Percentiles rank a stretch among this genome's conserved stretches.
phyloP scores from a whole-genome alignment of 306 rosid species.

The Quercus bicolor region DNA sequence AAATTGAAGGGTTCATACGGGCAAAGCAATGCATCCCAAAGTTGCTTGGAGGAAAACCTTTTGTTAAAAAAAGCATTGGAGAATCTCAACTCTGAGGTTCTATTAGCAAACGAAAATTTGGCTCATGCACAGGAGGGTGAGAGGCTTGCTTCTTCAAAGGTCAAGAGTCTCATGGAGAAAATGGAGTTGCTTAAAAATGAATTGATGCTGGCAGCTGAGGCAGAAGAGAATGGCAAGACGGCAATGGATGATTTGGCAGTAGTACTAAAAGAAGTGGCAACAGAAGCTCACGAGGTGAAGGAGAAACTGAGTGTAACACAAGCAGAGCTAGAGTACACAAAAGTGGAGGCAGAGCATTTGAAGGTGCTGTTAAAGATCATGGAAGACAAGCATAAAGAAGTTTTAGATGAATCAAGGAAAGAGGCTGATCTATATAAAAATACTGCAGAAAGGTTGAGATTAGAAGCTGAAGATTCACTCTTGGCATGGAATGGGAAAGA shows the following conservation, averaged over 20 bases:
- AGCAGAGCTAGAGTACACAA: constrained; percentile 56
- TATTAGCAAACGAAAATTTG: constrained; percentile 17
- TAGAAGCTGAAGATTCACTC: constrained; percentile 79
- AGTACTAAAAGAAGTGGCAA: constrained; percentile 81
- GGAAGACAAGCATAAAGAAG: constrained; percentile 43
- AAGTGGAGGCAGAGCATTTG: constrained; percentile 53
- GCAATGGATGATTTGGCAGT: constrained; percentile 89
- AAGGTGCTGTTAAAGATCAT: constrained; percentile 25
- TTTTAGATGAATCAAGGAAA: constrained; percentile 44
- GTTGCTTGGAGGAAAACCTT: not conserved
- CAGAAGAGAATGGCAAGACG: constrained; percentile 72
- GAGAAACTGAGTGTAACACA: constrained; percentile 35
- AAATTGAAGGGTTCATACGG: constrained; percentile 9
- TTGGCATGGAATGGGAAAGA: constrained; percentile 76
- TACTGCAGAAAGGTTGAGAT: constrained; percentile 61
- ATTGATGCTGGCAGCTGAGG: constrained; percentile 47
- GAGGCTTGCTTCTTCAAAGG: not conserved
- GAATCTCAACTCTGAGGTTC: constrained; percentile 22
- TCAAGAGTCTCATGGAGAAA: constrained; percentile 30
- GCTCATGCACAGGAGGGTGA: constrained; percentile 19
- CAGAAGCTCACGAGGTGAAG: constrained; percentile 63
- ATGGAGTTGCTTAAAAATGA: constrained; percentile 39
- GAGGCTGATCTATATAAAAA: constrained; percentile 64
- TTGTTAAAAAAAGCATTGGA: not conserved
- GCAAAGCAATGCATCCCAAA: constrained; percentile 7